Evolutionary conservation across 139 green algal species (phyloP).

Genomic region (Chlorella sp.): DNA sequence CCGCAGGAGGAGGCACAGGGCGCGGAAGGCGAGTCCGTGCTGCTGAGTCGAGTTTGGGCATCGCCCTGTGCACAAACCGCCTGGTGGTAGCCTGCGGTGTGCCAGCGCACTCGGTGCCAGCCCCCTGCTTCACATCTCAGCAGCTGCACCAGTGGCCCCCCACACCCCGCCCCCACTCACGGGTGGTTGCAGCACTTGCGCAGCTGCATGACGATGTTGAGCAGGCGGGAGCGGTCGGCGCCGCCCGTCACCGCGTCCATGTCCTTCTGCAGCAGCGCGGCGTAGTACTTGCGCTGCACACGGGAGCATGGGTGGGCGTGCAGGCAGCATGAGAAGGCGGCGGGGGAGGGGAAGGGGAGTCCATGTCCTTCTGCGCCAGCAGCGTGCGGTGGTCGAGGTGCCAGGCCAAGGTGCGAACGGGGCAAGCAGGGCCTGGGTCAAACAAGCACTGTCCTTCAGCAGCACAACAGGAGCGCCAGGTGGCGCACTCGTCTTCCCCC

Average conservation of each 20-base stretch:
- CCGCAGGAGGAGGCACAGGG: not conserved
- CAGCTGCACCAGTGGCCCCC: too few relatives aligned
- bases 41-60: too few relatives aligned
- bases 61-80: too few relatives aligned
- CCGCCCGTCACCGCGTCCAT: conserved; percentile 85
- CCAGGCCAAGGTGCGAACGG: not conserved
- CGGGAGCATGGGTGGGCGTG: not conserved
- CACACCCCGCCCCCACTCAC: conserved; percentile 59
- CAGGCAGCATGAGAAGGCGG: not conserved
- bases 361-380: not conserved
- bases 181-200: conserved; percentile 99
- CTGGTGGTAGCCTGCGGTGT: too few relatives aligned
- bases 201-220: conserved; percentile 99
- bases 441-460: not conserved
- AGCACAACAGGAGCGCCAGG: too few relatives aligned
- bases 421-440: not conserved
- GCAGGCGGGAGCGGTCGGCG: conserved; percentile 88
- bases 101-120: too few relatives aligned
- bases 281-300: conserved; percentile 78
- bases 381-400: too few relatives aligned
- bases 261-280: conserved; percentile 95
- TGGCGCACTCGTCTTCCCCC: not conserved
- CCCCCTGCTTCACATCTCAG: too few relatives aligned
- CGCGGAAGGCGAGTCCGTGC: too few relatives aligned
- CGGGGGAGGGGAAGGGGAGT: not conserved